phyloP scores from a whole-genome alignment of 331 rosid genomes.

The Pyrus hybrid region DNA sequence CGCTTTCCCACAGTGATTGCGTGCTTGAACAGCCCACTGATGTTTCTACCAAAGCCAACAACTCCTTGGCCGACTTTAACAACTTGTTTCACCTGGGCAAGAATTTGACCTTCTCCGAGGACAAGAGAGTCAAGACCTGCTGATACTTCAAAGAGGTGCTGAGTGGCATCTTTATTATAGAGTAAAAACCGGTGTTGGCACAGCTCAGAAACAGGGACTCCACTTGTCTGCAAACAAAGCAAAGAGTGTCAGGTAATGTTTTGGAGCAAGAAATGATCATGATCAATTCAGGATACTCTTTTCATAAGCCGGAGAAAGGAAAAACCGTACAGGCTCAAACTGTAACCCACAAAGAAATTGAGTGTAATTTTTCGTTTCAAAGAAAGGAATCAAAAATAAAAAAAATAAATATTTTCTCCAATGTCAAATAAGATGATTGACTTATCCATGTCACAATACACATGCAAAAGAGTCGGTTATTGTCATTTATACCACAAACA shows the following conservation, averaged over 20 bases:
- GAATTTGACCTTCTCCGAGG: slow-evolving; percentile 97
- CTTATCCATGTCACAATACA: neutral
- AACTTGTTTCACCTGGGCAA: slow-evolving; percentile 98
- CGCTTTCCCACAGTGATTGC: slow-evolving; percentile 97
- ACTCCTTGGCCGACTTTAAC: slow-evolving; percentile 96
- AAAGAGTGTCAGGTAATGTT: neutral
- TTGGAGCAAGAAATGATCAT: neutral
- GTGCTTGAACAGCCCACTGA: slow-evolving; percentile 92
- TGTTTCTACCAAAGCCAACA: slow-evolving; percentile 86
- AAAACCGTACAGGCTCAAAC: neutral
- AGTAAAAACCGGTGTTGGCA: slow-evolving; percentile 75
- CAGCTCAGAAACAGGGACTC: slow-evolving; percentile 78
- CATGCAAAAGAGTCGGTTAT: neutral
- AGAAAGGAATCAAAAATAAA: neutral
- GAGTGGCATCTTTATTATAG: slow-evolving; percentile 83
- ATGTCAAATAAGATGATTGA: neutral
- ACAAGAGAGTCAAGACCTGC: slow-evolving; percentile 99
- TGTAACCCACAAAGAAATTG: neutral
- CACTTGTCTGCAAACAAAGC: slow-evolving; percentile 67
- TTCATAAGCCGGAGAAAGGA: neutral
- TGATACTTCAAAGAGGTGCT: slow-evolving; percentile 85
- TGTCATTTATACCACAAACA: neutral
- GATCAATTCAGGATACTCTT: neutral
- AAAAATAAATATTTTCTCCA: neutral
- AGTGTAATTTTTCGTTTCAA: neutral